Percentiles rank a stretch among this genome's conserved stretches.
phyloP scores from a whole-genome alignment of 139 green algal genomes.

The Chlamydomonas sphaeroides region DNA sequence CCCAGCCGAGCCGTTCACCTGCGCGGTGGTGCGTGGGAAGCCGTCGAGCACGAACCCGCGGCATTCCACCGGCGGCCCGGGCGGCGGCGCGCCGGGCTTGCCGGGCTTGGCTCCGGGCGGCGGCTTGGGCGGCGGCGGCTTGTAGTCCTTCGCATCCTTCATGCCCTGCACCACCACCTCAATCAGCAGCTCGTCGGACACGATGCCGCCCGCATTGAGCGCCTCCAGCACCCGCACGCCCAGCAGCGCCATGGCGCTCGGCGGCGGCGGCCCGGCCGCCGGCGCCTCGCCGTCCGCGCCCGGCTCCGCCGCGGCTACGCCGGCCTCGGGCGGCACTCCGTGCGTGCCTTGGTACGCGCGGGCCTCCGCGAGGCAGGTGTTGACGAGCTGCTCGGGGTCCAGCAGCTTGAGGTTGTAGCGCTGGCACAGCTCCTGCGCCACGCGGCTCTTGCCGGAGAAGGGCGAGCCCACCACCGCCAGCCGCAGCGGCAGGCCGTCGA shows the following conservation, averaged over 20 bases:
- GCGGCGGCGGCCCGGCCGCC: not conserved
- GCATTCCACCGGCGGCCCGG: not conserved
- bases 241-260: constrained; percentile 34
- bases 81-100: not conserved
- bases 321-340: too few species aligned
- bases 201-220: constrained; percentile 43
- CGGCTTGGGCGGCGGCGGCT: constrained; percentile 17
- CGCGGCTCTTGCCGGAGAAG: constrained; percentile 73
- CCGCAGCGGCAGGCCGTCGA: constrained; percentile 59
- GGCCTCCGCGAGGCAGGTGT: constrained; percentile 51
- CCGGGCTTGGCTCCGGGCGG: not conserved
- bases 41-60: constrained; percentile 83
- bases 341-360: too few species aligned
- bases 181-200: constrained; percentile 58
- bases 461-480: constrained; percentile 69
- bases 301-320: not conserved
- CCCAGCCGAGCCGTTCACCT: too few species aligned
- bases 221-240: constrained; percentile 33
- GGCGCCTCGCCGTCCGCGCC: not conserved
- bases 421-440: constrained; percentile 60
- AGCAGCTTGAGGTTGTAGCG: constrained; percentile 57
- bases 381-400: constrained; percentile 53
- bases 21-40: constrained; percentile 69
- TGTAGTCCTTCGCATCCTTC: constrained; percentile 39
- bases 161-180: constrained; percentile 64